Evolutionary conservation across 176 grass and related monocot genomes (phyloP), one percentile per base, ranked within the genome.

Genomic region (Oryza longistaminata): DNA sequence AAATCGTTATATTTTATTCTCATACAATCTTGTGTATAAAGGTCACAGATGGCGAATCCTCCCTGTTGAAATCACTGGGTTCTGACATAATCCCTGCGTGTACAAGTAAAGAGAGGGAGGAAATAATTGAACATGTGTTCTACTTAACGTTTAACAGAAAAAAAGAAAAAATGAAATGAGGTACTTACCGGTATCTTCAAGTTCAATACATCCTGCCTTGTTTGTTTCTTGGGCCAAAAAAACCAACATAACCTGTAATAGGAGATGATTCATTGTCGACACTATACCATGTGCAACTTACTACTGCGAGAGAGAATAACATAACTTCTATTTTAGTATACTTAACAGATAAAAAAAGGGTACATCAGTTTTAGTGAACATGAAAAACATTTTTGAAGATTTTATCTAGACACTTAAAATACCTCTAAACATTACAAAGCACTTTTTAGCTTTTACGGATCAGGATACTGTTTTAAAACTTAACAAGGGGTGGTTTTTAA

Each of bases 161-260:
- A 75, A 73, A 9, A 21, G 26, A n/a, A n/a, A n/a, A n/a, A 11
- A 53, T 37, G 50, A 61, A 16, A 77, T 14, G 78, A 74, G 72
- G 11, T 74, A 66, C 73, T 84, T 55, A 90, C 96, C 96, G 7
- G 96, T 93, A 83, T 95, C 95, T 81, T 95, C 96, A 73, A 98
- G 93, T 71, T 95, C 85, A n/a, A 81, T 98, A 98, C 96, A 98
- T 98, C 83, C 91, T 98, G 83, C 96, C 74, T 90, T 93, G 70
- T n/a, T 98, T 98, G 70, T n/a, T n/a, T n/a, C n/a, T 98, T 98
- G 10, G 93, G 93, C 96, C 93, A 98, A n/a, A n/a, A n/a, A n/a
- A n/a, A n/a, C n/a, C n/a, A n/a, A n/a, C n/a, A n/a, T n/a, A n/a
- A 98, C 74, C 96, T 98, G 83, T 25, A n/a, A 82, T 35, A 48